Percentiles rank a stretch among this genome's conserved stretches.
These are phyloP conservation scores for Talaromyces ruber DNA, from an alignment of 495 filamentous ascomycete species.

Conservation along the genomic window DNA sequence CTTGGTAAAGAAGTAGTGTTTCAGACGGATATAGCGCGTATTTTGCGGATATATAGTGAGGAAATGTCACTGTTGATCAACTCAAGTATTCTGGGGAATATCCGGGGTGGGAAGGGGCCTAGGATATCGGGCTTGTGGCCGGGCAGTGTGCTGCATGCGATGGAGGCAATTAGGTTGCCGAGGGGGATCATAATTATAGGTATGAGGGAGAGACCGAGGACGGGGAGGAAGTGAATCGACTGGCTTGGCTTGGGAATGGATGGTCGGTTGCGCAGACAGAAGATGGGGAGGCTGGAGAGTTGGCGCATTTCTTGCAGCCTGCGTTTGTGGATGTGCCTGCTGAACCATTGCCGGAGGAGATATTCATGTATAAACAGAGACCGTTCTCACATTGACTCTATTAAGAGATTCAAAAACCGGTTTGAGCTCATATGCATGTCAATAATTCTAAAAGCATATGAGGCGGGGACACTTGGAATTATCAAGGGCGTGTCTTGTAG, in stretches of 20 bases:
- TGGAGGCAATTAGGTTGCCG: conserved; percentile 36
- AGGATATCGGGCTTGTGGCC: conserved; percentile 11
- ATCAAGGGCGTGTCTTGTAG: neutral
- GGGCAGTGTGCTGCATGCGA: conserved; percentile 35
- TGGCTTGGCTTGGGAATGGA: conserved; percentile 41
- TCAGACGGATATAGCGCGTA: neutral
- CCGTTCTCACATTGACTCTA: conserved; percentile 37
- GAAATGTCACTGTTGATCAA: neutral
- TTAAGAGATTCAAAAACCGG: too few species aligned
- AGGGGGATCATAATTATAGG: conserved; percentile 38
- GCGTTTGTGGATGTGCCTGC: conserved; percentile 32
- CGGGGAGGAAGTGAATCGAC: neutral
- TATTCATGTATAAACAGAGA: conserved; percentile 24
- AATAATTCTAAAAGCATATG: too few species aligned
- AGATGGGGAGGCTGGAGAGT: conserved; percentile 21
- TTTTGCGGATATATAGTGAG: neutral
- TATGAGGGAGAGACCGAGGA: conserved; percentile 4
- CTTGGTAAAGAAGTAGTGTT: neutral
- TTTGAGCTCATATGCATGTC: too few species aligned
- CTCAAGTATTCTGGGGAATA: neutral
- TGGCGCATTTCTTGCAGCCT: conserved; percentile 41
- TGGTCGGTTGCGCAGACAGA: conserved; percentile 33
- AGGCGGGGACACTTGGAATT: too few species aligned
- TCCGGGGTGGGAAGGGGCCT: neutral
- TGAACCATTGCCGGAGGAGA: conserved; percentile 33